Evolutionary conservation across 2,329 filamentous ascomycete genomes (phyloP), one percentile per base, ranked within the genome.

Genomic region (Beauveria sp.): DNA sequence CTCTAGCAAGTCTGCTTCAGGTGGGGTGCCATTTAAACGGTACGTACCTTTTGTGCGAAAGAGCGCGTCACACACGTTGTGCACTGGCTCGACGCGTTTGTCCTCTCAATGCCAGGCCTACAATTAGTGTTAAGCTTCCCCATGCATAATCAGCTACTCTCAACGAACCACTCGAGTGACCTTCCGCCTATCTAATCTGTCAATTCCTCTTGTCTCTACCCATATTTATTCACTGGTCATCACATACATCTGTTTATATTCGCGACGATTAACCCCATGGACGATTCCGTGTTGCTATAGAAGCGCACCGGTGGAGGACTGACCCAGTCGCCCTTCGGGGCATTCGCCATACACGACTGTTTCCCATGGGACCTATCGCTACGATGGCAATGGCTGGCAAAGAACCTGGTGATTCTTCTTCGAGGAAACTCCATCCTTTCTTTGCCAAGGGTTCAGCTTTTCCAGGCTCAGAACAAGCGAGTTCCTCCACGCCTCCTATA

Each of bases 391-490:
- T 83, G 81, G 71, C 72, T 64, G 74, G 74, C 59, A 72, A 74
- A 67, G 72, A 69, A 61, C 64, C 71, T 57, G 69, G 67, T 63
- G 74, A 74, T 59, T 67, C 70, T 10, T 63, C 68, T 44, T 66
- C 68, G 26, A 79, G 77, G 67, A 82, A 80, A 64, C 67, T 84
- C 43, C 83, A 85, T 65, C 82, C 83, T 20, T 84, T 85, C 71
- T 84, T 85, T 67, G 67, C 72, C 44, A 73, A 71, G 61, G 61
- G 62, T 30, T 18, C 55, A 6, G 43, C 41, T 43, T 55, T 55
- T 22, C 18, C 50, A 18, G 34, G 44, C 20, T 20, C 43, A 10
- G 44, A 62, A 3, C 28, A 51, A 20, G 9, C 55, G 46, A 47
- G 24, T 14, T 5, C 56, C 14, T 20, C 57, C 20, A 16, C 57